Base-by-base conservation (phyloP, 108 stramenopile species). In the Nannochloropsis gaditana region DNA sequence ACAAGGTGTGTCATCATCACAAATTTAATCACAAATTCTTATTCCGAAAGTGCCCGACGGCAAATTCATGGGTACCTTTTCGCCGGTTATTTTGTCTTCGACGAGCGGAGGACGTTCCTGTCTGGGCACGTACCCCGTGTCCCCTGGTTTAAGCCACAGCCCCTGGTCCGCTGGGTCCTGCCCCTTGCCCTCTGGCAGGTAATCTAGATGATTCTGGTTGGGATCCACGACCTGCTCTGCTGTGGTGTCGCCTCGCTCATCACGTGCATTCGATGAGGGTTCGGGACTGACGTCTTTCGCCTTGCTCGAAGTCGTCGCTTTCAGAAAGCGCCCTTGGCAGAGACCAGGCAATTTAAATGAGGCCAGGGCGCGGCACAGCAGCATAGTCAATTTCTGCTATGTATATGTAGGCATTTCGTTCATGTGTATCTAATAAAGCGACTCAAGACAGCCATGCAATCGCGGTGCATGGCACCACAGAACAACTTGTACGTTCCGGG, bases 91-190 rank as follows among this genome's bases (percentile, higher is more conserved):
- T n/a, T 73, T 73, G n/a, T 73, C 59, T 73, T 73, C 59, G 59
- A 73, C 59, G 59, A 73, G n/a, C n/a, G 59, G 59, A n/a, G n/a
- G 15, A n/a, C 1, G 59, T n/a, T 73, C 59, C 8, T 73, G 15
- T n/a, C n/a, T 8, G 59, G 59, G n/a, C 59, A n/a, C 8, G 59
- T 73, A 73, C 2, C 59, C 59, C 3, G 59, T 73, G 15, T 73
- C 59, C n/a, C 59, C 59, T 73, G 4, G 59, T 3, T 73, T 73
- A n/a, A 73, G 59, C 59, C 59, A 73, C 8, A n/a, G 59, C 8
- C 59, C 59, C n/a, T 73, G 59, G n/a, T 73, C 59, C 59, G 59
- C 59, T n/a, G 8, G 59, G 59, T 73, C 59, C 8, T 73, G 59
- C 59, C 59, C 59, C 59, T n/a, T 73, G 3, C 59, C 59, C n/a